Conservation (phyloP, 2,329 filamentous ascomycete species). For the Verticillium nonalfalfae region DNA sequence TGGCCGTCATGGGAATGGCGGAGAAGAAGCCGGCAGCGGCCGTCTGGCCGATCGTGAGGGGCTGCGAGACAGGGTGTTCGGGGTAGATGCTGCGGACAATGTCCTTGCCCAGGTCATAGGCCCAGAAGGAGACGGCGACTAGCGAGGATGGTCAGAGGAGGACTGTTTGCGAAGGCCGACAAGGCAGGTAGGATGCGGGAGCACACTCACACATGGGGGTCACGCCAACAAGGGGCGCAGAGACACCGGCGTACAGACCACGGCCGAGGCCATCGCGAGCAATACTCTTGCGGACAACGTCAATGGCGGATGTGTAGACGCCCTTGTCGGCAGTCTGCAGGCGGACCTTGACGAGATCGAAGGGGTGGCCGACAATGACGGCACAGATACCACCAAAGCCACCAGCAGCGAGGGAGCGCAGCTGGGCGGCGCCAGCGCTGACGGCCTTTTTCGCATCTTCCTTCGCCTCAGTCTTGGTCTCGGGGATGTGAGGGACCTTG, state of each 20-base stretch:
- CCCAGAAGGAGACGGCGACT: slow-evolving; percentile 72
- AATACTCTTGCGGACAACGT: slow-evolving; percentile 84
- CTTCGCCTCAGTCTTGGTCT: slow-evolving; percentile 35
- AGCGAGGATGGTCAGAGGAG: neutral
- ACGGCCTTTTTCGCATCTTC: slow-evolving; percentile 31
- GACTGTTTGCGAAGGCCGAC: neutral
- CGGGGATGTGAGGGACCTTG: slow-evolving; percentile 32
- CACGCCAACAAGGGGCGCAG: slow-evolving; percentile 87
- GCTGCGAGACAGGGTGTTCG: slow-evolving; percentile 58
- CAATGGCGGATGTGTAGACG: slow-evolving; percentile 82
- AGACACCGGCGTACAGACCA: slow-evolving; percentile 95
- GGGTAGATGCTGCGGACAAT: slow-evolving; percentile 66
- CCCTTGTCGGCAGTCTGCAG: slow-evolving; percentile 94
- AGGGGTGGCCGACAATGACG: slow-evolving; percentile 91
- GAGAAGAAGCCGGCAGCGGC: slow-evolving; percentile 95
- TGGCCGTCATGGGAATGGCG: slow-evolving; percentile 92
- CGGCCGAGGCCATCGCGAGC: slow-evolving; percentile 74
- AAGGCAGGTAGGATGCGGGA: neutral
- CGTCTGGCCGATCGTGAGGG: slow-evolving; percentile 78
- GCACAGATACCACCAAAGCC: slow-evolving; percentile 92
- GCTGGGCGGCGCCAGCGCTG: slow-evolving; percentile 36
- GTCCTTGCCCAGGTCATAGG: slow-evolving; percentile 91
- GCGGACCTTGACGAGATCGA: slow-evolving; percentile 96
- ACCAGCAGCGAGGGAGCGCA: slow-evolving; percentile 81
- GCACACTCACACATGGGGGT: slow-evolving; percentile 90